Conservation (phyloP, 2,329 filamentous ascomycete genomes). For the Neoscytalidium dimidiatum region DNA sequence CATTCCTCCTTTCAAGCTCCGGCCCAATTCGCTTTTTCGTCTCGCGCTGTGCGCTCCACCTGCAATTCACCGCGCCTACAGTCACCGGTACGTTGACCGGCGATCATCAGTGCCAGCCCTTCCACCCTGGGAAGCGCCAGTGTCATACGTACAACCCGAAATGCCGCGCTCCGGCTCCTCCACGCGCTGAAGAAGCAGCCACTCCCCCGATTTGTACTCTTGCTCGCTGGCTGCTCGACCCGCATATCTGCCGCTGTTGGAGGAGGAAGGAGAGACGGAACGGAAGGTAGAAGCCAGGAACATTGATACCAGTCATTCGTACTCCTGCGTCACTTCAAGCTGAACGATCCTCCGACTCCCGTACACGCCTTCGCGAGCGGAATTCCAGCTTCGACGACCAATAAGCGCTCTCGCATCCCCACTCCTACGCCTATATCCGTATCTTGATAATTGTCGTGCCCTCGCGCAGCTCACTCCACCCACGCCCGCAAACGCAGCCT, state of each 20-base stretch:
- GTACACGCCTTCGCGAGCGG: not conserved
- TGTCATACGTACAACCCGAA: conserved; percentile 17
- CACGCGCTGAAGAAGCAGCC: conserved; percentile 19
- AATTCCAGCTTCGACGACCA: not conserved
- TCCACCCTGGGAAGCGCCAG: conserved; percentile 13
- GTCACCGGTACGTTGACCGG: not conserved
- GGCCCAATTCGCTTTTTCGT: not conserved
- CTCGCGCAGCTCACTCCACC: conserved; percentile 3
- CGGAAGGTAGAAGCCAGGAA: not conserved
- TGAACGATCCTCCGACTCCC: not conserved
- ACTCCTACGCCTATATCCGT: not conserved
- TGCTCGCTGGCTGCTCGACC: not conserved
- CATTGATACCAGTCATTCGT: not conserved
- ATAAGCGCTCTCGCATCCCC: not conserved
- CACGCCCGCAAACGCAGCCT: not conserved
- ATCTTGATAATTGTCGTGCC: conserved; percentile 5
- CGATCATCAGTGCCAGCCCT: not conserved
- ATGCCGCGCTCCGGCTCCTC: conserved; percentile 11
- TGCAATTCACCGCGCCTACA: not conserved
- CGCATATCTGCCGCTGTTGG: not conserved
- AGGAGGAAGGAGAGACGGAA: not conserved
- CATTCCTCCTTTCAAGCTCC: not conserved
- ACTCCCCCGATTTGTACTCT: not conserved
- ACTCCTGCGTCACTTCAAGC: not conserved
- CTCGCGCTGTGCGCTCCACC: not conserved